Conservation (phyloP, 1,284 basidiomycete species). For the Vanrija humicola region DNA sequence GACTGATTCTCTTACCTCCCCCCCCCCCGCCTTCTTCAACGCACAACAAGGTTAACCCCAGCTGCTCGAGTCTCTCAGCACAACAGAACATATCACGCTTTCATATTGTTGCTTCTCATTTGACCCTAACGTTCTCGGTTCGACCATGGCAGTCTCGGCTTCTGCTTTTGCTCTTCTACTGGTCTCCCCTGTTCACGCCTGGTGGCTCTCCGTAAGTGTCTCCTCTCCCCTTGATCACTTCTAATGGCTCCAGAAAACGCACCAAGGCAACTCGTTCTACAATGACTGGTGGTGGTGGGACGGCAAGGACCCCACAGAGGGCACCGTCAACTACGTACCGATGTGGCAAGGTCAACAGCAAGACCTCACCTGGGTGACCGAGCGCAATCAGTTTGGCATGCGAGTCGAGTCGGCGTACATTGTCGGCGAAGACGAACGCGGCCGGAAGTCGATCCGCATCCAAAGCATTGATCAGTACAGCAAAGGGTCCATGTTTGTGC, state of each 20-base stretch:
- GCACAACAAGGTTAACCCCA: too few species aligned
- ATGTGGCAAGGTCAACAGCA: not conserved
- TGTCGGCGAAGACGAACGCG: slow-evolving; percentile 23
- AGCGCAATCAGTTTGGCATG: slow-evolving; percentile 23
- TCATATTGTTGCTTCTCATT: too few species aligned
- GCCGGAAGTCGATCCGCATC: slow-evolving; percentile 43
- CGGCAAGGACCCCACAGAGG: slow-evolving; percentile 6
- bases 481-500: slow-evolving; percentile 36
- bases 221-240: too few species aligned
- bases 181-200: too few species aligned
- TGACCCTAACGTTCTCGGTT: too few species aligned
- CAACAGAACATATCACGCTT: too few species aligned
- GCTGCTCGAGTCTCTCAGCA: too few species aligned
- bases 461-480: slow-evolving; percentile 37
- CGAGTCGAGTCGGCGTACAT: slow-evolving; percentile 28
- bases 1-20: too few species aligned
- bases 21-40: too few species aligned
- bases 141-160: too few species aligned
- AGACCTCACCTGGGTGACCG: slow-evolving; percentile 6
- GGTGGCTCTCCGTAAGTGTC: too few species aligned
- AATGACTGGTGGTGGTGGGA: slow-evolving; percentile 4
- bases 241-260: not conserved
- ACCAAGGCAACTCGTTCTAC: slow-evolving; percentile 7
- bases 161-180: too few species aligned
- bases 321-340: slow-evolving; percentile 7